Base-by-base conservation (phyloP, 1,284 basidiomycete genomes). In the Cutaneotrichosporon mucoides region DNA sequence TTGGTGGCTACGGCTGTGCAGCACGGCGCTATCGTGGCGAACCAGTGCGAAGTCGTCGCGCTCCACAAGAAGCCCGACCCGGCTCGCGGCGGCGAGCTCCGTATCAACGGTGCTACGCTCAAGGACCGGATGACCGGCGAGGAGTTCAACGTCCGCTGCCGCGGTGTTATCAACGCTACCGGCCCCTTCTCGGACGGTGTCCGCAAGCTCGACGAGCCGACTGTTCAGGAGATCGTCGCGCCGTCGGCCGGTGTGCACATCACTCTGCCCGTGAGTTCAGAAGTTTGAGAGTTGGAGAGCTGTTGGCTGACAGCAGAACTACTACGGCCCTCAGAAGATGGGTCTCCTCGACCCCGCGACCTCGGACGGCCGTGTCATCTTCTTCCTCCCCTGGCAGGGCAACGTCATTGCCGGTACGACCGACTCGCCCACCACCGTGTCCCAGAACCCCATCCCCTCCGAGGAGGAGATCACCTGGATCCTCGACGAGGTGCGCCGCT, bases 341-440 rank as follows among this genome's bases (percentile, higher is more conserved):
- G 95, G 94, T 53, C 84, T 99, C 6, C 85, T 99, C 56, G 95
- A 99, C 79, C 95, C 95, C 0, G 84, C 90, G 9, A 98, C 95
- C 7, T 93, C 90, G 0, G 95, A 99, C 69, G 95, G 95, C 1
- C 88, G 95, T 48, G 94, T 99, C 61, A 95, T 98, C 73, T 99
- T 98, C 84, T 97, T 98, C 85, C 84, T 99, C 16, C 95, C 95
- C 0, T 99, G 95, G 95, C 89, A 97, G 80, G 95, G 95, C 24
- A 92, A 90, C 79, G 94, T 93, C 51, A 95, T 99, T 64, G 95
- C 95, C 3, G 95, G 94, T 34, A 98, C 95, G 6, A 99, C 95
- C 16, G 95, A 99, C 77, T 84, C 89, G 0, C 88, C 91, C 1
- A 86, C 89, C 0, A 78, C 79, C 3, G 89, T 97, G 58, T 84